These are phyloP conservation scores for Apiospora malaysiana DNA, from an alignment of 2,329 filamentous ascomycete species.

Conservation along the genomic window DNA sequence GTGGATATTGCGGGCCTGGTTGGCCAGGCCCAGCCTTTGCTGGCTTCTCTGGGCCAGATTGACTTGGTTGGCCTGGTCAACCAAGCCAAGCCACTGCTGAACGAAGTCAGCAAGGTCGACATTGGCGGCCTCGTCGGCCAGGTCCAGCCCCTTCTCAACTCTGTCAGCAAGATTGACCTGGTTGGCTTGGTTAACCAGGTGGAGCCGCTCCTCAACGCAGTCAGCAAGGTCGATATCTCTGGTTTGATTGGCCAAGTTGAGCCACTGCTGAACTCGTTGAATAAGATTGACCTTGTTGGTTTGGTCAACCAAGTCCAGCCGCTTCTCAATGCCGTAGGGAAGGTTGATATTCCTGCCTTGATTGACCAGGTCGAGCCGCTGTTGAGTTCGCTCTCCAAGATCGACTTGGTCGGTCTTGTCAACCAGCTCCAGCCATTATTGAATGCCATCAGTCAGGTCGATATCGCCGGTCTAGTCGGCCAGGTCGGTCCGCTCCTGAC, in stretches of 20 bases:
- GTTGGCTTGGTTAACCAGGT: slow-evolving; percentile 24
- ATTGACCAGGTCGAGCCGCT: slow-evolving; percentile 44
- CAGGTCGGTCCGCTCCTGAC: slow-evolving; percentile 37
- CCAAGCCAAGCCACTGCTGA: slow-evolving; percentile 32
- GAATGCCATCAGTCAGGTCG: slow-evolving; percentile 31
- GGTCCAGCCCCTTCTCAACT: slow-evolving; percentile 42
- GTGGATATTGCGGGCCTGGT: slow-evolving; percentile 43
- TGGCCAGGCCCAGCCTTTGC: slow-evolving; percentile 40
- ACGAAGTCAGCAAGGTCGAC: slow-evolving; percentile 39
- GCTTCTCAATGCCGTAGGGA: slow-evolving; percentile 34
- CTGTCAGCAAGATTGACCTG: slow-evolving; percentile 40
- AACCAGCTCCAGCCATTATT: slow-evolving; percentile 43
- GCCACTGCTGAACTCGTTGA: slow-evolving; percentile 37
- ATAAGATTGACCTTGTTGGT: slow-evolving; percentile 31
- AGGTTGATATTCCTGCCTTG: slow-evolving; percentile 45
- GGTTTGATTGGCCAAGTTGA: slow-evolving; percentile 38
- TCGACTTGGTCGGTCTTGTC: slow-evolving; percentile 44
- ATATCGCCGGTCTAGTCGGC: slow-evolving; percentile 35
- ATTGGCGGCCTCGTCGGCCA: slow-evolving; percentile 42
- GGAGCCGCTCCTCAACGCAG: neutral
- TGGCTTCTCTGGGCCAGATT: slow-evolving; percentile 35
- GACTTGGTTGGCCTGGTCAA: slow-evolving; percentile 40
- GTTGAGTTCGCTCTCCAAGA: slow-evolving; percentile 41
- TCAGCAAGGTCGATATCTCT: slow-evolving; percentile 38
- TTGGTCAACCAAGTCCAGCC: slow-evolving; percentile 42